These are phyloP conservation scores for Fusarium sp. DNA, from an alignment of 2,329 filamentous ascomycete genomes.

Conservation along the genomic window DNA sequence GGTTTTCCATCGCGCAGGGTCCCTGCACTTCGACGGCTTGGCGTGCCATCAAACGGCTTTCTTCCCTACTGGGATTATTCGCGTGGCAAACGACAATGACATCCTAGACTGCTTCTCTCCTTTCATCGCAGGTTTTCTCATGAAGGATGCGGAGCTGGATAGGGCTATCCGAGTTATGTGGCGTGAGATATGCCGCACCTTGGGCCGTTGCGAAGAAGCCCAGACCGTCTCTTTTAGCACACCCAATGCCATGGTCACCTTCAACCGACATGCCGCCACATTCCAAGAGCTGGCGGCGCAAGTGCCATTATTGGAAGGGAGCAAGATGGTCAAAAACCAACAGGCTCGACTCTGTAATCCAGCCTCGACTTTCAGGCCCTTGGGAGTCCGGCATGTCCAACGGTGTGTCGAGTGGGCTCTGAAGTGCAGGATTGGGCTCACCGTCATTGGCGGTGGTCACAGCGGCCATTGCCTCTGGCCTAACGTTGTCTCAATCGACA, in stretches of 20 bases:
- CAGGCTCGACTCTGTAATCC: conserved; percentile 60
- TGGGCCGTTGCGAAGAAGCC: conserved; percentile 56
- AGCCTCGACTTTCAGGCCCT: conserved; percentile 60
- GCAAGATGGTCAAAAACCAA: conserved; percentile 61
- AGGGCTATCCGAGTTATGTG: conserved; percentile 54
- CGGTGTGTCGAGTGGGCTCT: conserved; percentile 68
- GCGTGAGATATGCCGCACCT: conserved; percentile 64
- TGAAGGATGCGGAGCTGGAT: conserved; percentile 48
- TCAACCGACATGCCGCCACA: conserved; percentile 58
- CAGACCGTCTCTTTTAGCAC: conserved; percentile 59
- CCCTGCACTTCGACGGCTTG: conserved; percentile 59
- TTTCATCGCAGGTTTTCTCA: conserved; percentile 62
- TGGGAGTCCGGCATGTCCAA: conserved; percentile 61
- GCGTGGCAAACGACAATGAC: conserved; percentile 59
- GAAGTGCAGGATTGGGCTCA: conserved; percentile 57
- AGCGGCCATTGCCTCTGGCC: conserved; percentile 68
- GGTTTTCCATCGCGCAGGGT: conserved; percentile 65
- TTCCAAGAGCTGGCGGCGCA: conserved; percentile 57
- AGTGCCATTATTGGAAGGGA: conserved; percentile 51
- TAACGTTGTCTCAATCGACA: conserved; percentile 67
- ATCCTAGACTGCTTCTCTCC: conserved; percentile 61
- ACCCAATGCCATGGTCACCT: conserved; percentile 63
- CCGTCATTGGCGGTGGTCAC: conserved; percentile 69
- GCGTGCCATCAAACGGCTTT: conserved; percentile 59
- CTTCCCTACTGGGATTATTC: conserved; percentile 58